Evolutionary conservation across 2,329 filamentous ascomycete genomes (phyloP), one percentile per base, ranked within the genome.

Genomic region (Talaromyces sp.): DNA sequence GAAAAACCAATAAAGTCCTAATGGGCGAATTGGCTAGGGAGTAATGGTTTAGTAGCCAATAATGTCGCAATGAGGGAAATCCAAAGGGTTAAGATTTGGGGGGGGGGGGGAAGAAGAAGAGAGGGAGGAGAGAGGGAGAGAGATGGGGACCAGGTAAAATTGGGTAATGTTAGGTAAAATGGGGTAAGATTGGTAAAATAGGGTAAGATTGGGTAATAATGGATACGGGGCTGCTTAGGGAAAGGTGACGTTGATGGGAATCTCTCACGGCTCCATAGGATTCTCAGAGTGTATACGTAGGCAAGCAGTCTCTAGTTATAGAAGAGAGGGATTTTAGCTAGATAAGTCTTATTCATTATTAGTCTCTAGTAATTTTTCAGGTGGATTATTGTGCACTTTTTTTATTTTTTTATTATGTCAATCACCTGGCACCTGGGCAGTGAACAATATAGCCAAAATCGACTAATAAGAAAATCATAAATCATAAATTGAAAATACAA

Each of bases 151-250:
- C 16, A 54, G 50, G 47, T 41, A 47, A 47, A 22, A 19, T 33
- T 41, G 45, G 3, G 22, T 47, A 47, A 35, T 13, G 19, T 30
- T 47, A 56, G 46, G 49, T 52, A 58, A 58, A 48, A 53, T 58
- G 50, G 55, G 52, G 52, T 60, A 60, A 60, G 56, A 51, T 58
- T 53, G 35, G 41, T 52, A 58, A 60, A 48, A 55, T 58, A 52
- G 55, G 54, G 52, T 60, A 60, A 60, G 56, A 51, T 58, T 53
- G 35, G 41, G 41, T 30, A 30, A 32, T 30, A 32, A 14, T 13
- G 27, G 33, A 22, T 45, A 32, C 30, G 35, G 22, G 8, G 36
- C 14, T 14, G 11, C 14, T n/a, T n/a, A n/a, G n/a, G n/a, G 30
- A 30, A 27, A 54, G 37, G 55, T 55, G 53, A 58, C 53, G 51